A percentile compares a stretch with the other conserved stretches of the same genome.
phyloP scores from a whole-genome alignment of 257 asterid genomes.

The Rhazya stricta region DNA sequence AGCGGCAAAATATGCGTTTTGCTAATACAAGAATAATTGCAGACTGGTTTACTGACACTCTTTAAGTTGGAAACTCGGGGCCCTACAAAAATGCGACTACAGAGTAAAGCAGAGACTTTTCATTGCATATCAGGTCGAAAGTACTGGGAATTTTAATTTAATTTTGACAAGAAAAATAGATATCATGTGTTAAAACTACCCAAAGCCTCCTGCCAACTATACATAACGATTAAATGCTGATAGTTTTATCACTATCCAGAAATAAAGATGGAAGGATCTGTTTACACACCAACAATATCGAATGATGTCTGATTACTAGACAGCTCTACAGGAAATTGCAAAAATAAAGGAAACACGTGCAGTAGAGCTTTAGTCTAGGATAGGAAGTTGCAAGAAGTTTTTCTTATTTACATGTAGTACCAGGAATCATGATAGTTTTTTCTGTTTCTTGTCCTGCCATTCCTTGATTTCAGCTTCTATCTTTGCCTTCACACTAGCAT shows the following conservation, averaged over 20 bases:
- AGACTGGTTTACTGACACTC: neutral
- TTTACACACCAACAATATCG: neutral
- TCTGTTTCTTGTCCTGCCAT: constrained; percentile 65
- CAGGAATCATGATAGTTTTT: constrained; percentile 42
- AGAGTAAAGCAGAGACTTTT: no score
- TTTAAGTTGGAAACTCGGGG: no score
- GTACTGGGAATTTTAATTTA: no score
- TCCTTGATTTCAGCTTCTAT: constrained; percentile 61
- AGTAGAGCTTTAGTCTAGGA: neutral
- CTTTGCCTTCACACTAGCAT: constrained; percentile 49
- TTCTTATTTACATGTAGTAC: neutral
- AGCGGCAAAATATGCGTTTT: neutral
- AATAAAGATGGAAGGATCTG: neutral
- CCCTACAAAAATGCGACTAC: no score
- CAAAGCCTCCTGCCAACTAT: neutral
- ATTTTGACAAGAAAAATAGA: neutral
- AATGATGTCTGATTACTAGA: neutral
- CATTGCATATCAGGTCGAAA: no score
- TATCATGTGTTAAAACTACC: neutral
- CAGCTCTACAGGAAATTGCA: neutral
- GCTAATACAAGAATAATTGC: neutral
- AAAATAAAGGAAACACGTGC: neutral
- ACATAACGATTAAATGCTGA: neutral
- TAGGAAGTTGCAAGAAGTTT: neutral
- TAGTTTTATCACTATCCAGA: neutral